A percentile compares a stretch with the other conserved stretches of the same genome.
Evolutionary conservation across 2,329 filamentous ascomycete genomes (phyloP).

Genomic region (Aspergillus novoparasiticus): DNA sequence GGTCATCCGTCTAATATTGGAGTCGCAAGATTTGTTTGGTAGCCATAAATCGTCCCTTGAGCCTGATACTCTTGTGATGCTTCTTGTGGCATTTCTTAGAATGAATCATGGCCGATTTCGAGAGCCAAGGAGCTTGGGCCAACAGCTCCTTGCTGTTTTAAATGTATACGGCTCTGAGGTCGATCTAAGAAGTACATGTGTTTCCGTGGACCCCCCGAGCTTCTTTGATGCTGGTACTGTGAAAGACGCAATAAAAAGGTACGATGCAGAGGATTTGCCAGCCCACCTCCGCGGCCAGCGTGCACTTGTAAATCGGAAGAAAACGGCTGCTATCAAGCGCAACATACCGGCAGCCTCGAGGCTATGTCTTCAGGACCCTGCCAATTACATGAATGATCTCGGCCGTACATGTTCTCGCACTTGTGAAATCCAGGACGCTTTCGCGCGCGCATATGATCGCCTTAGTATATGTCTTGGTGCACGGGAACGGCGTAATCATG

Average conservation of each 20-base stretch:
- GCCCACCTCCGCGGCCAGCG: constrained; percentile 42
- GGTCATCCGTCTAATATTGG: constrained; percentile 53
- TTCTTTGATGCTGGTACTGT: constrained; percentile 40
- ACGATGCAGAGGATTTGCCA: constrained; percentile 15
- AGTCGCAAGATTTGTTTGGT: constrained; percentile 53
- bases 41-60: constrained; percentile 53
- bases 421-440: constrained; percentile 52
- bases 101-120: constrained; percentile 40
- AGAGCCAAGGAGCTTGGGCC: constrained; percentile 36
- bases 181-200: constrained; percentile 49
- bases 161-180: constrained; percentile 50
- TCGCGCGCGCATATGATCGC: constrained; percentile 34
- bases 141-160: constrained; percentile 53
- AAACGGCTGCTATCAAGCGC: constrained; percentile 34
- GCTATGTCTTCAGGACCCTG: constrained; percentile 62
- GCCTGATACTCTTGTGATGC: constrained; percentile 59
- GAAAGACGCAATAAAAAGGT: constrained; percentile 17
- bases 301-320: constrained; percentile 38
- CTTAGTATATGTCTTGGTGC: constrained; percentile 26
- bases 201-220: constrained; percentile 53
- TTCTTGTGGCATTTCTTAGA: constrained; percentile 58
- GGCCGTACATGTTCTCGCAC: constrained; percentile 53
- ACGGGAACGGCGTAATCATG: constrained; percentile 25
- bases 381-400: constrained; percentile 60
- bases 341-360: constrained; percentile 36